A percentile compares a stretch with the other conserved stretches of the same genome.
Conservation (phyloP, 148 eudicot genomes). For the Suaeda aralocaspica region DNA sequence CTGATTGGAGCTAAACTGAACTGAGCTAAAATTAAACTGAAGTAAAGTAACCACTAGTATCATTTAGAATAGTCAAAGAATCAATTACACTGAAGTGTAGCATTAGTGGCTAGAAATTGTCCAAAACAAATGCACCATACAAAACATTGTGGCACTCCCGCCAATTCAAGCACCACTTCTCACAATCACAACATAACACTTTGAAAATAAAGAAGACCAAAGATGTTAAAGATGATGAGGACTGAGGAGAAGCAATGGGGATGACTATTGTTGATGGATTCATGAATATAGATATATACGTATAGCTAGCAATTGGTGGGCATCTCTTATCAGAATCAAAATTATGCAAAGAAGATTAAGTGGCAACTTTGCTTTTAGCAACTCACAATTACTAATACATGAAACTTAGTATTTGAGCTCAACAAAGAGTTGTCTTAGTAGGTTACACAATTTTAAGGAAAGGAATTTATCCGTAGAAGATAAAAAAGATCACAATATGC, state of each 20-base stretch:
- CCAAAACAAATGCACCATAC: background rate
- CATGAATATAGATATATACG: background rate
- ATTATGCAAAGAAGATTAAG: conserved; percentile 12
- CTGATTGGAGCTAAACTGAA: too few species aligned
- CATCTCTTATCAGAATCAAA: conserved; percentile 19
- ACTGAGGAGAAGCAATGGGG: background rate
- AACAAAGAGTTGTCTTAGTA: background rate
- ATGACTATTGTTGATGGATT: background rate
- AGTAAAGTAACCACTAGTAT: too few species aligned
- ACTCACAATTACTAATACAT: conserved; percentile 5
- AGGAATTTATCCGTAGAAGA: background rate
- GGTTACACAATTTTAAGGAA: background rate
- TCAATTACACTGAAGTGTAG: too few species aligned
- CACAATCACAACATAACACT: background rate
- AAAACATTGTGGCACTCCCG: too few species aligned
- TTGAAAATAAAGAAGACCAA: background rate
- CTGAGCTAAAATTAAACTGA: too few species aligned
- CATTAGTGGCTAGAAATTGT: too few species aligned
- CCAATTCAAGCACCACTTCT: too few species aligned
- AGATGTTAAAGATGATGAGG: background rate
- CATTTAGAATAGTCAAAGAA: too few species aligned
- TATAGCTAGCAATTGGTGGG: background rate
- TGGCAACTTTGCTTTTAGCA: background rate
- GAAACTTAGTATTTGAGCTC: background rate
- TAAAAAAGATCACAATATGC: background rate